Evolutionary conservation across 352 stramenopile genomes (phyloP).

Genomic region (Phytophthora chlamydospora): DNA sequence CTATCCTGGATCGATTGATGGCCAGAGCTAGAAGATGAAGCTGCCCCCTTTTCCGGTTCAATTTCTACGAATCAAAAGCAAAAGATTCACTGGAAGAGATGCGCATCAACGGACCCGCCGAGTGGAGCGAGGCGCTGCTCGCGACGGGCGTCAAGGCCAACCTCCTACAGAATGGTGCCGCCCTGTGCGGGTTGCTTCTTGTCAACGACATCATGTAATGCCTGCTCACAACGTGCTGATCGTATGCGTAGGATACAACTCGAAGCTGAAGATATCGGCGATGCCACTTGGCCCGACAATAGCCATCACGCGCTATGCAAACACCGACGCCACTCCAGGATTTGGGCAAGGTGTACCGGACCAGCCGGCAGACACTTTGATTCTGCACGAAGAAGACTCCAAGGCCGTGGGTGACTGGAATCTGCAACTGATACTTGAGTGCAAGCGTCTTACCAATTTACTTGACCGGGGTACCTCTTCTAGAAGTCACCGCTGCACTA

Average conservation of each 20-base stretch:
- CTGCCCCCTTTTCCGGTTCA: no score
- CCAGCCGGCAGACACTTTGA: conserved; percentile 14
- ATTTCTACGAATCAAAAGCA: conserved; percentile 27
- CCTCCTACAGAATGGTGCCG: conserved; percentile 46
- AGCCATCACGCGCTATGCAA: conserved; percentile 33
- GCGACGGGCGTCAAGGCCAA: conserved; percentile 37
- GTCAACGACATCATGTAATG: not conserved
- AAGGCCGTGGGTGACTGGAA: conserved; percentile 19
- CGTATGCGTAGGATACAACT: conserved; percentile 45
- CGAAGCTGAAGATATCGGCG: conserved; percentile 42
- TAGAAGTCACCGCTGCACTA: conserved; percentile 8
- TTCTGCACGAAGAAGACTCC: conserved; percentile 20
- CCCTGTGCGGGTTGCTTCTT: not conserved
- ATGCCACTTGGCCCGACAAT: conserved; percentile 42
- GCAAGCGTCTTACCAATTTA: not conserved
- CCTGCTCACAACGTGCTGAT: not conserved
- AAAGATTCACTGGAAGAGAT: conserved; percentile 32
- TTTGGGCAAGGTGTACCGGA: conserved; percentile 11
- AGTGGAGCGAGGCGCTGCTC: conserved; percentile 47
- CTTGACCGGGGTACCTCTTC: not conserved
- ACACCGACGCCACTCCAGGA: conserved; percentile 10
- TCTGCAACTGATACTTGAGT: not conserved
- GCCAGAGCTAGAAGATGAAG: no score
- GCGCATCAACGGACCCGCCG: conserved; percentile 45
- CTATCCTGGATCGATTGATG: no score